Evolutionary conservation across 768 basidiomycete species (phyloP).

Genomic region (Gloeostereum incarnatum): DNA sequence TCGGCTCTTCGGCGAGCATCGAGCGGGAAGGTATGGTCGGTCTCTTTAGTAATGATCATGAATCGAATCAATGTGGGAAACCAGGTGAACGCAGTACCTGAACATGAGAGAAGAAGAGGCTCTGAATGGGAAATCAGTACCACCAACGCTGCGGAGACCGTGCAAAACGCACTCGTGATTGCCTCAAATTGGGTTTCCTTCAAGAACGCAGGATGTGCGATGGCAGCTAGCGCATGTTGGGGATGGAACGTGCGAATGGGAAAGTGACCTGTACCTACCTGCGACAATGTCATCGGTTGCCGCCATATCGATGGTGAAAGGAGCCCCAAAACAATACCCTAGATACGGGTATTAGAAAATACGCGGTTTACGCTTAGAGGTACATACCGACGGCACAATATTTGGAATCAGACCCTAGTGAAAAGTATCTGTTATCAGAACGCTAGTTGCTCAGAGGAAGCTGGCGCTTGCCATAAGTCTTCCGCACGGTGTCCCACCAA

Average conservation of each 20-base stretch:
- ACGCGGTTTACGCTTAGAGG: background rate
- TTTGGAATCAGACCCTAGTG: background rate
- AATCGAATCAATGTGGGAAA: background rate
- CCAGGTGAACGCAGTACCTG: conserved; percentile 7
- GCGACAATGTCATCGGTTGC: conserved; percentile 19
- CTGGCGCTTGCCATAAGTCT: conserved; percentile 23
- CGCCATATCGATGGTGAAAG: conserved; percentile 24
- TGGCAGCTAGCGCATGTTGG: no score
- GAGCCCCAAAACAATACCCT: conserved; percentile 35
- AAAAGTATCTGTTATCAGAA: background rate
- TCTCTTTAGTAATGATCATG: conserved; percentile 14
- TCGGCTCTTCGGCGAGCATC: conserved; percentile 27
- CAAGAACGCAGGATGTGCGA: conserved; percentile 30
- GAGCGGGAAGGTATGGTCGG: conserved; percentile 28
- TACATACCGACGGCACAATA: background rate
- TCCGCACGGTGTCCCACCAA: conserved; percentile 30
- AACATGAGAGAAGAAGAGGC: conserved; percentile 30
- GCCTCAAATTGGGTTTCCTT: conserved; percentile 20
- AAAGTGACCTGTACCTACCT: conserved; percentile 16
- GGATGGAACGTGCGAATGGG: no score
- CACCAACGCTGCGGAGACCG: background rate
- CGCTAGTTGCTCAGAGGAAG: background rate
- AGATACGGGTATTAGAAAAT: no score
- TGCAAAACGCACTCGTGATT: conserved; percentile 19
- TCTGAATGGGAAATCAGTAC: conserved; percentile 7